A percentile compares a stretch with the other conserved stretches of the same genome.
Evolutionary conservation across 495 filamentous ascomycete genomes (phyloP).

Genomic region (Trichoderma asperelloides): DNA sequence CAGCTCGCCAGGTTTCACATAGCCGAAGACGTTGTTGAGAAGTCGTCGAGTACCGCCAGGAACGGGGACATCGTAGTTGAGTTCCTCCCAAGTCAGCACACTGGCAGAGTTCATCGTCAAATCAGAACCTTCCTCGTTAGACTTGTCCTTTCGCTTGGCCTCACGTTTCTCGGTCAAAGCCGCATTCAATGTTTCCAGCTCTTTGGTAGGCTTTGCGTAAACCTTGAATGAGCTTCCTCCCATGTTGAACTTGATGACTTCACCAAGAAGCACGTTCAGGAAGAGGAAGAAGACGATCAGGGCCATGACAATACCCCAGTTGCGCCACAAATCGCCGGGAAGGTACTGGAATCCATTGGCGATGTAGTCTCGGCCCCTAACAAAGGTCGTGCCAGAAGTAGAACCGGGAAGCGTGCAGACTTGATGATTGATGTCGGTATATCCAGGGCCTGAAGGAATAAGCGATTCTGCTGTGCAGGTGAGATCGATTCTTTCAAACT

Average conservation of each 20-base stretch:
- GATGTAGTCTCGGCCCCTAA: constrained; percentile 56
- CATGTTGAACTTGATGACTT: constrained; percentile 65
- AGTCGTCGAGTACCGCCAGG: constrained; percentile 58
- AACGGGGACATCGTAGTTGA: constrained; percentile 72
- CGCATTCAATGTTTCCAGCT: constrained; percentile 61
- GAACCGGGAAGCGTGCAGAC: constrained; percentile 67
- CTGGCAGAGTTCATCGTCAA: constrained; percentile 58
- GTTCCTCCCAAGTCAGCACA: constrained; percentile 70
- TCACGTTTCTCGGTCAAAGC: constrained; percentile 50
- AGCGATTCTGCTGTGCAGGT: constrained; percentile 55
- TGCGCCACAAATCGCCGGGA: constrained; percentile 57
- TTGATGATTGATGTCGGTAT: constrained; percentile 58
- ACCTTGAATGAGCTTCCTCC: constrained; percentile 71
- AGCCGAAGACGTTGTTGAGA: constrained; percentile 65
- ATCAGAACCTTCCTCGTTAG: constrained; percentile 39
- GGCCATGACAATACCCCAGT: constrained; percentile 65
- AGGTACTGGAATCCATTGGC: constrained; percentile 53
- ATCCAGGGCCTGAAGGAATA: constrained; percentile 55
- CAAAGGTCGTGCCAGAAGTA: constrained; percentile 46
- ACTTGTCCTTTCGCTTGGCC: constrained; percentile 40
- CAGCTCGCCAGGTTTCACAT: constrained; percentile 67
- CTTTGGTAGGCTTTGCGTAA: constrained; percentile 61
- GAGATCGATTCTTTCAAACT: constrained; percentile 57
- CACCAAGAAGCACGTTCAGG: constrained; percentile 63
- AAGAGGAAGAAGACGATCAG: constrained; percentile 60